Conservation (phyloP, 1,284 basidiomycete genomes). For the Fistulina hepatica region DNA sequence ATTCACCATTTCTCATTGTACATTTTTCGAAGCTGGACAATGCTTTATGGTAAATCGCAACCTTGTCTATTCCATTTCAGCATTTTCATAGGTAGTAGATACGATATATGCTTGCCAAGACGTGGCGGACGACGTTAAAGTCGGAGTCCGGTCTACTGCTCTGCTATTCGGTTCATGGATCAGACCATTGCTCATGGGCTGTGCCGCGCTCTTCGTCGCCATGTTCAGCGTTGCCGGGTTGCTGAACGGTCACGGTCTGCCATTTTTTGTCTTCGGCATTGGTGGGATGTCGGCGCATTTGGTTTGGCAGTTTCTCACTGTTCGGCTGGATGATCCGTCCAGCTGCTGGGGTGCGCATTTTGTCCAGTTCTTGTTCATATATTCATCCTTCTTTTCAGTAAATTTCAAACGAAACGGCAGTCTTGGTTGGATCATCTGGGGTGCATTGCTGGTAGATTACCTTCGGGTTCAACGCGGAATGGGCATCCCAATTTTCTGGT, state of each 20-base stretch:
- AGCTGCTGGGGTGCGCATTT: conserved; percentile 42
- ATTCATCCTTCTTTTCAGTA: conserved; percentile 19
- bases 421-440: conserved; percentile 40
- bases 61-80: background rate
- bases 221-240: conserved; percentile 39
- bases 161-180: conserved; percentile 46
- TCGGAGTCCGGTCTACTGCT: conserved; percentile 45
- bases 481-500: too few species aligned
- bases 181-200: conserved; percentile 39
- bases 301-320: conserved; percentile 45
- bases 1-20: conserved; percentile 13
- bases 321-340: conserved; percentile 40
- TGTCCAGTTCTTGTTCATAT: conserved; percentile 1
- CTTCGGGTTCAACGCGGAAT: too few species aligned
- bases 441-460: conserved; percentile 36
- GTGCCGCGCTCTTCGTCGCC: conserved; percentile 38
- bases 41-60: conserved; percentile 46
- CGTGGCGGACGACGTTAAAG: conserved; percentile 38
- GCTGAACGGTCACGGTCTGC: conserved; percentile 36
- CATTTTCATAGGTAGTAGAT: conserved; percentile 17
- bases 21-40: conserved; percentile 42
- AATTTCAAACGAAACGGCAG: conserved; percentile 40
- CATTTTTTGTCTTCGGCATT: conserved; percentile 46
- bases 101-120: conserved; percentile 54
- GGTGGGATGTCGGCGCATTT: conserved; percentile 36